phyloP scores from a whole-genome alignment of 208 protist species.

The Acanthamoeba quina region DNA sequence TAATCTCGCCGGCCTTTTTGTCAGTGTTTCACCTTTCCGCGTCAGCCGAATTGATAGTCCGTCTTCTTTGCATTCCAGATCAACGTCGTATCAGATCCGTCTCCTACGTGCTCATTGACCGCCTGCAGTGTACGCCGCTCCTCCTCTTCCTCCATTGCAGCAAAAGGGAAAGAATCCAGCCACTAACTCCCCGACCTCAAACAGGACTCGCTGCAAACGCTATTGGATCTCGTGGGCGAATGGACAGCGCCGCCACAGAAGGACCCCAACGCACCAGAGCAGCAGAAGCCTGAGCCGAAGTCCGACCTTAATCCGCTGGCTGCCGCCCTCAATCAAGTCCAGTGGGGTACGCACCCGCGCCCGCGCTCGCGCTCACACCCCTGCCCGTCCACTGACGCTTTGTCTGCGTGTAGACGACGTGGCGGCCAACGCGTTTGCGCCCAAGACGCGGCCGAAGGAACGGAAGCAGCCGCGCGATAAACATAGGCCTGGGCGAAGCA shows the following conservation, averaged over 20 bases:
- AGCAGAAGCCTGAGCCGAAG: not conserved
- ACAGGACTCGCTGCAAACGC: conserved; percentile 66
- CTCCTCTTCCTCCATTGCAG: not conserved
- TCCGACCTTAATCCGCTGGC: not conserved
- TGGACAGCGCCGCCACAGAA: conserved; percentile 9
- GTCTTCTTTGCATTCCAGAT: not conserved
- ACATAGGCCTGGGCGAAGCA: not conserved
- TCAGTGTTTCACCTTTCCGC: not conserved
- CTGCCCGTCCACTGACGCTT: not conserved
- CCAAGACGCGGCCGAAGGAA: not conserved
- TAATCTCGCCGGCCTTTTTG: not conserved
- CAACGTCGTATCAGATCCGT: not conserved
- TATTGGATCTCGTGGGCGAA: conserved; percentile 47
- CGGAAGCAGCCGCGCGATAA: not conserved
- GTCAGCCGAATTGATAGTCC: too few species aligned
- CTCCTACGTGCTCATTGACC: not conserved
- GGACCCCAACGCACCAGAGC: not conserved
- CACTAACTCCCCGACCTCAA: not conserved
- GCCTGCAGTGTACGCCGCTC: conserved; percentile 21
- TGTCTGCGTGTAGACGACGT: not conserved
- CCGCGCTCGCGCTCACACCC: not conserved
- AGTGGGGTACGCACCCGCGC: not conserved
- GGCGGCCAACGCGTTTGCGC: conserved; percentile 39
- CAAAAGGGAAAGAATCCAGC: not conserved
- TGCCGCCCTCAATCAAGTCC: conserved; percentile 3